phyloP scores from a whole-genome alignment of 176 grass and related monocot species.

The Triticum monococcum region DNA sequence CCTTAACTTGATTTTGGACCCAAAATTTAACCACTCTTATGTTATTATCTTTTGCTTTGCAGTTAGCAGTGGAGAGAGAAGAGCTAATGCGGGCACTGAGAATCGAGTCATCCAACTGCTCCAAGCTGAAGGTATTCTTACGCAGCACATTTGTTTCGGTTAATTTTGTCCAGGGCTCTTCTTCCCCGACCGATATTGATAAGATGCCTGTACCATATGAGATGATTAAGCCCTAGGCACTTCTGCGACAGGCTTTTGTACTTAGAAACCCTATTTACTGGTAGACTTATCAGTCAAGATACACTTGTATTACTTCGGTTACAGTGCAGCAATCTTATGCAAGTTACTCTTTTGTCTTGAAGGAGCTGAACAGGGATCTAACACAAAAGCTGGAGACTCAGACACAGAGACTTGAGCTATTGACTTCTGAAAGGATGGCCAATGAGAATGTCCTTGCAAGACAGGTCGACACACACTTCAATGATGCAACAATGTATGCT shows the following conservation, averaged over 20 bases:
- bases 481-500: slow-evolving; percentile 87
- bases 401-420: slow-evolving; percentile 87
- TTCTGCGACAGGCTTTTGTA: background rate
- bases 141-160: slow-evolving; percentile 6
- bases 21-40: slow-evolving; percentile 14
- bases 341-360: slow-evolving; percentile 28
- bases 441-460: slow-evolving; percentile 61
- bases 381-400: slow-evolving; percentile 91
- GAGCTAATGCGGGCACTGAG: slow-evolving; percentile 77
- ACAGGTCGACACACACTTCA: slow-evolving; percentile 47
- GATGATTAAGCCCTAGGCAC: slow-evolving; percentile 12
- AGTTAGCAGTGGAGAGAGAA: slow-evolving; percentile 97
- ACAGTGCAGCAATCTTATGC: slow-evolving; percentile 21
- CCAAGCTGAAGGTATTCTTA: slow-evolving; percentile 83
- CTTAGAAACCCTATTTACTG: slow-evolving; percentile 6
- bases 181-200: background rate
- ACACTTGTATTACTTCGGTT: slow-evolving; percentile 17
- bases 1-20: slow-evolving; percentile 11
- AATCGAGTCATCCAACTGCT: slow-evolving; percentile 98
- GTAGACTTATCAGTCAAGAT: background rate
- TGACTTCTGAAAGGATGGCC: slow-evolving; percentile 73
- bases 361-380: slow-evolving; percentile 94
- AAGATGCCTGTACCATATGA: background rate
- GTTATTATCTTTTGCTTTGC: slow-evolving; percentile 22
- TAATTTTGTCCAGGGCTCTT: background rate